phyloP scores from a whole-genome alignment of 2,329 filamentous ascomycete genomes.

The Hypoxylon sp. region DNA sequence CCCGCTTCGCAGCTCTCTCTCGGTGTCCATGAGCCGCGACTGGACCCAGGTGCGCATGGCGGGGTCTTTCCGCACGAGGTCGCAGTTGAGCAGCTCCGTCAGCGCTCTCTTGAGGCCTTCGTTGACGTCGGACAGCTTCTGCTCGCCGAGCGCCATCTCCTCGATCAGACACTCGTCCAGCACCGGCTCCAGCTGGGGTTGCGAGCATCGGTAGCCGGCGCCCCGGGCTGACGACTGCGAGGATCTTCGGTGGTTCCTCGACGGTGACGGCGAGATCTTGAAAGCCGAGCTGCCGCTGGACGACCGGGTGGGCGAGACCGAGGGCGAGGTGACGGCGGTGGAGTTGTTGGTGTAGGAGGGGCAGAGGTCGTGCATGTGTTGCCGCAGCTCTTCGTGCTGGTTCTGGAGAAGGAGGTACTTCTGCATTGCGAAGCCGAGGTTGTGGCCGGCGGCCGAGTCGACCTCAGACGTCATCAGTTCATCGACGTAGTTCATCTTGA shows the following conservation, averaged over 20 bases:
- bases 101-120: slow-evolving; percentile 68
- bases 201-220: slow-evolving; percentile 33
- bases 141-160: slow-evolving; percentile 61
- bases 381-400: slow-evolving; percentile 61
- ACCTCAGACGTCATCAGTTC: slow-evolving; percentile 22
- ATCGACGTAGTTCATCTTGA: slow-evolving; percentile 27
- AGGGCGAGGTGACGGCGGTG: slow-evolving; percentile 56
- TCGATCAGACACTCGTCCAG: slow-evolving; percentile 57
- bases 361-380: slow-evolving; percentile 60
- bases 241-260: slow-evolving; percentile 42
- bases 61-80: slow-evolving; percentile 59
- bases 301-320: slow-evolving; percentile 67
- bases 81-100: slow-evolving; percentile 69
- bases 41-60: slow-evolving; percentile 66
- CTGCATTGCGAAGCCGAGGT: slow-evolving; percentile 59
- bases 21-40: slow-evolving; percentile 65
- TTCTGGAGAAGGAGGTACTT: slow-evolving; percentile 62
- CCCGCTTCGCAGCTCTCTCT: slow-evolving; percentile 64
- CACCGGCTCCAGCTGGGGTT: slow-evolving; percentile 48
- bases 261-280: slow-evolving; percentile 44
- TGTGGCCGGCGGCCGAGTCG: slow-evolving; percentile 41
- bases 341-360: slow-evolving; percentile 49
- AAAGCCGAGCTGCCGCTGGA: slow-evolving; percentile 59
- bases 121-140: slow-evolving; percentile 63
- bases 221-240: slow-evolving; percentile 33